Conservation (phyloP, 2,329 filamentous ascomycete species). For the Macrophomina tecta region DNA sequence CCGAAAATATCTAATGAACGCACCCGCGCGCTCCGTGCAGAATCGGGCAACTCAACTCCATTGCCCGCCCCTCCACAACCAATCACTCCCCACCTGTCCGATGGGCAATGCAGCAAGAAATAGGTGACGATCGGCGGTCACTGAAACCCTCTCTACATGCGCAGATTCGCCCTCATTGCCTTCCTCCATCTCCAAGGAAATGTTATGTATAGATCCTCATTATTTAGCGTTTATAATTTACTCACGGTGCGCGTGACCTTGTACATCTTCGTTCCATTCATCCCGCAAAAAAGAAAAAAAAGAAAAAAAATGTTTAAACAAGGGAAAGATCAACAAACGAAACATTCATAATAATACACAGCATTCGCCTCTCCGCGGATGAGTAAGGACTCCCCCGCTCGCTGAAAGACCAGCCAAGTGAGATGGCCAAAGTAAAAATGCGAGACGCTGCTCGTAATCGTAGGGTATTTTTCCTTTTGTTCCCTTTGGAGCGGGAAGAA, state of each 20-base stretch:
- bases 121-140: neutral
- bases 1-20: neutral
- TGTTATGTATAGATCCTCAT: neutral
- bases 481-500: conserved; percentile 20
- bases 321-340: conserved; percentile 7
- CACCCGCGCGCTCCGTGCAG: neutral
- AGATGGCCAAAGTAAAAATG: neutral
- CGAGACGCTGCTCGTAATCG: neutral
- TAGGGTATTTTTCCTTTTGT: conserved; percentile 18
- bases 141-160: neutral
- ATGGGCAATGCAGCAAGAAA: neutral
- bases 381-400: neutral
- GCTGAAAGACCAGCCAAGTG: neutral
- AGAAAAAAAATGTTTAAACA: neutral
- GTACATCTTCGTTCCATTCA: conserved; percentile 7
- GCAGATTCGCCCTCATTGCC: neutral
- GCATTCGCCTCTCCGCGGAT: neutral
- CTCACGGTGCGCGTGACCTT: neutral
- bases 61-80: neutral
- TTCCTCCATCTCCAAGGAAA: neutral
- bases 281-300: neutral
- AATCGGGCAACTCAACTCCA: neutral
- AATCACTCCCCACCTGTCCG: neutral
- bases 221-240: neutral
- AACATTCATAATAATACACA: conserved; percentile 21